Conservation (phyloP, 148 eudicot genomes). For the Tetragonia tetragonoides region DNA sequence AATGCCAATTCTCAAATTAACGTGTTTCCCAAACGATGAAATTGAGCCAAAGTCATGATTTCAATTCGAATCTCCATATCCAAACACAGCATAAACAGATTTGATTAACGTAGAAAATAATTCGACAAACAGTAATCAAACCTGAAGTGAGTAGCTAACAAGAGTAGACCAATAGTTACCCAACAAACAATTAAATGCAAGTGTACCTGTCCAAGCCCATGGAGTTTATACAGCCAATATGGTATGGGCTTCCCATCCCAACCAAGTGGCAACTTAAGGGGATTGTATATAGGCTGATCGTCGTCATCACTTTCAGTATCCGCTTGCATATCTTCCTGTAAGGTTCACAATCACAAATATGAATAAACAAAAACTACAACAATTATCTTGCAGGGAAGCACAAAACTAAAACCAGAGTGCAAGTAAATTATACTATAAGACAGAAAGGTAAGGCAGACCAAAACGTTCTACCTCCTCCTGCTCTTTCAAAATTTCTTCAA, state of each 20-base stretch:
- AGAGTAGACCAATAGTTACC: neutral
- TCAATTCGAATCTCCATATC: too few relatives aligned
- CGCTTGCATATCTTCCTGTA: slow-evolving; percentile 84
- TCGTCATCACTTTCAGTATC: slow-evolving; percentile 96
- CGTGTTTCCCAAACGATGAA: too few relatives aligned
- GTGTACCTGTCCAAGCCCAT: slow-evolving; percentile 97
- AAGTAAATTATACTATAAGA: neutral
- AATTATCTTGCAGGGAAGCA: neutral
- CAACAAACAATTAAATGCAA: neutral
- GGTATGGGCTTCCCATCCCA: slow-evolving; percentile 99
- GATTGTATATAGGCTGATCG: slow-evolving; percentile 95
- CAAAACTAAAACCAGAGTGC: neutral
- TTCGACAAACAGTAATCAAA: neutral
- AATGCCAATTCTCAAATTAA: too few relatives aligned
- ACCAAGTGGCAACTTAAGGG: slow-evolving; percentile 94
- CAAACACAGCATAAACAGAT: neutral
- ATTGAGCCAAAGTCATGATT: too few relatives aligned
- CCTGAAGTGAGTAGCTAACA: neutral
- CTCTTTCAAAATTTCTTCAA: slow-evolving; percentile 66
- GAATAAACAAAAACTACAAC: slow-evolving; percentile 5
- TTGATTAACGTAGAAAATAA: neutral
- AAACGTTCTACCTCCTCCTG: slow-evolving; percentile 60
- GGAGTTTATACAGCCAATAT: slow-evolving; percentile 96
- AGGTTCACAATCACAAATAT: slow-evolving; percentile 21
- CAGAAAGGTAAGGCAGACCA: neutral